Evolutionary conservation across 306 rosid species (phyloP), one percentile per base, ranked within the genome.

Genomic region (Vigna angularis): DNA sequence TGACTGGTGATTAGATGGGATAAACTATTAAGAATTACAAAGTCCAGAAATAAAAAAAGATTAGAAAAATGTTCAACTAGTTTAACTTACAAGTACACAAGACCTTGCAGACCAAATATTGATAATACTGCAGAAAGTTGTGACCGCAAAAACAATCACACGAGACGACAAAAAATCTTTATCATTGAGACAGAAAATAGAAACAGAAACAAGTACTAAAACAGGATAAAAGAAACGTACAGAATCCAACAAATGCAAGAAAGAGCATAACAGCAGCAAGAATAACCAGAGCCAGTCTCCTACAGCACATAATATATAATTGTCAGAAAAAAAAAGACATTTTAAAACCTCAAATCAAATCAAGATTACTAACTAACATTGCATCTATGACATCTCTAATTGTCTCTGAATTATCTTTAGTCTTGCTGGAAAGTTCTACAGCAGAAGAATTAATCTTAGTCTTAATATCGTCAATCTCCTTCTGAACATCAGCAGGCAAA

Each of bases 61-160:
- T 63, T 14, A 71, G 6, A 59, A 71, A 9, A 51, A 2, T 15
- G 10, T 14, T 34, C 50, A 52, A 52, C 15, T 51, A 70, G 66
- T 76, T 69, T 44, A 75, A 89, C 98, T 89, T 83, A 94, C 98
- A 82, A 87, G 87, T 92, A 89, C 48, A 94, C 98, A 49, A 91
- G 91, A 51, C 78, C 68, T 74, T 86, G 90, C 87, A 94, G 58
- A 22, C 97, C 97, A 49, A 92, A 79, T 44, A 94, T 59, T 20
- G 98, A 94, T 66, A 92, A 92, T 42, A 92, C 97, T 94, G 92
- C 85, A 77, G 38, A 34, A 63, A 53, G 38, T 40, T 28, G 52
- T 14, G 4, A 78, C 2, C 78, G 64, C 79, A 74, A 76, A 66
- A 26, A 67, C 73, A 50, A 40, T 6, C 45, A 50, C 47, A 66